A percentile compares a stretch with the other conserved stretches of the same genome.
Evolutionary conservation across 768 basidiomycete species (phyloP).

Genomic region (Mycena pura): DNA sequence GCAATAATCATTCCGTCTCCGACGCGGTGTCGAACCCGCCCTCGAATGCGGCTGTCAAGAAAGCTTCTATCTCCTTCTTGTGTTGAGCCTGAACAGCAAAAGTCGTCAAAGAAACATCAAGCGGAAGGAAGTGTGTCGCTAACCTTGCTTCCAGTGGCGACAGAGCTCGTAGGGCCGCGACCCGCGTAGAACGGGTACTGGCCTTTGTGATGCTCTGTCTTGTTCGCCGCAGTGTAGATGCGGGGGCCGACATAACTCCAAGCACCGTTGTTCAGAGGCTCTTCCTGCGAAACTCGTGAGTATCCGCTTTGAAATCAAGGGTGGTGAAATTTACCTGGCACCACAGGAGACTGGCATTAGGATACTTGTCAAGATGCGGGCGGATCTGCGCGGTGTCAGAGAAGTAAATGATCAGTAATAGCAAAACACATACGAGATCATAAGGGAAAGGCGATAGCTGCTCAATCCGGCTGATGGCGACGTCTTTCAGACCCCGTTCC

Average conservation of each 20-base stretch:
- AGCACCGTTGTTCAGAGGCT: constrained; percentile 95
- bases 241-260: constrained; percentile 97
- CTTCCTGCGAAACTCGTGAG: constrained; percentile 59
- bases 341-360: constrained; percentile 93
- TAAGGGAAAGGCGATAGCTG: constrained; percentile 98
- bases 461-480: constrained; percentile 94
- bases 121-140: constrained; percentile 23
- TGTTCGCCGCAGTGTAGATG: constrained; percentile 89
- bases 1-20: too few species aligned
- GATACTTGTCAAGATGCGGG: constrained; percentile 94
- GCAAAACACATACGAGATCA: constrained; percentile 68
- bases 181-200: constrained; percentile 94
- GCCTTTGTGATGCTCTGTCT: constrained; percentile 89
- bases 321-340: constrained; percentile 68
- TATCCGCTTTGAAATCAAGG: not conserved
- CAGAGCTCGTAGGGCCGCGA: constrained; percentile 88
- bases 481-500: constrained; percentile 87
- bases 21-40: constrained; percentile 28
- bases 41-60: constrained; percentile 69
- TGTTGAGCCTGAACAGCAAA: constrained; percentile 64
- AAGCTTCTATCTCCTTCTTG: constrained; percentile 89
- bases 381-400: constrained; percentile 63
- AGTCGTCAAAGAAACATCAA: constrained; percentile 17
- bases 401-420: constrained; percentile 4
- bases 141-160: constrained; percentile 92